phyloP scores from a whole-genome alignment of 768 basidiomycete genomes.

The Russula brevipes region DNA sequence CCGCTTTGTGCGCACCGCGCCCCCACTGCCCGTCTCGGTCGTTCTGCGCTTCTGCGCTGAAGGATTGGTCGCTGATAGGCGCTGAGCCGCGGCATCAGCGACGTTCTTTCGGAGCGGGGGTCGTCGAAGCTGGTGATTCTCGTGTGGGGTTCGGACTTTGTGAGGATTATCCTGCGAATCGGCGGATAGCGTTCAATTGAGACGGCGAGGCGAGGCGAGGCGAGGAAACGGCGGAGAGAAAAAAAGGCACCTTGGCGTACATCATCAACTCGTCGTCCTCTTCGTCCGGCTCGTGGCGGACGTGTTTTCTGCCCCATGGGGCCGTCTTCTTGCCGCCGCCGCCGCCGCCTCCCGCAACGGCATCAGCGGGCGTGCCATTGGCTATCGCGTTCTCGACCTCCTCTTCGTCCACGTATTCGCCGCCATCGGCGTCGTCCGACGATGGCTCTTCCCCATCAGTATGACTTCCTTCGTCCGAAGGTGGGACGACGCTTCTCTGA shows the following conservation, averaged over 20 bases:
- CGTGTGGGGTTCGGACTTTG: constrained; percentile 34
- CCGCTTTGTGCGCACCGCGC: constrained; percentile 15
- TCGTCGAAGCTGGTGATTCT: not conserved
- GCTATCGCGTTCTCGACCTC: constrained; percentile 21
- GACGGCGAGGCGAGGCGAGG: constrained; percentile 11
- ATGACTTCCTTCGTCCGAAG: constrained; percentile 24
- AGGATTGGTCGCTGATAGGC: constrained; percentile 5
- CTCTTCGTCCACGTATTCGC: constrained; percentile 23
- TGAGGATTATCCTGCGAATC: constrained; percentile 39
- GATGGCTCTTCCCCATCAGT: constrained; percentile 43
- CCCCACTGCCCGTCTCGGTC: not conserved
- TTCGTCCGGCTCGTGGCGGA: constrained; percentile 29
- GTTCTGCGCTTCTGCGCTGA: constrained; percentile 15
- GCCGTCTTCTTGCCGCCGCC: not conserved
- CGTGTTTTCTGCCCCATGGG: constrained; percentile 22
- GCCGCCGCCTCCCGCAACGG: too few species aligned
- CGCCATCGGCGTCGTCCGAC: constrained; percentile 14
- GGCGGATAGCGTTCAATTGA: not conserved
- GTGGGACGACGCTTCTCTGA: constrained; percentile 18
- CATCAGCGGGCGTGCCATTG: not conserved
- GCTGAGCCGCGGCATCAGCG: constrained; percentile 8
- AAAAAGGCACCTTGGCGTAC: constrained; percentile 45
- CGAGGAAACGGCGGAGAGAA: not conserved
- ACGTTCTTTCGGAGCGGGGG: constrained; percentile 12
- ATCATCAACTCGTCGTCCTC: constrained; percentile 62